phyloP scores from a whole-genome alignment of 202 grass and related monocot genomes.

The Carex arenaria region DNA sequence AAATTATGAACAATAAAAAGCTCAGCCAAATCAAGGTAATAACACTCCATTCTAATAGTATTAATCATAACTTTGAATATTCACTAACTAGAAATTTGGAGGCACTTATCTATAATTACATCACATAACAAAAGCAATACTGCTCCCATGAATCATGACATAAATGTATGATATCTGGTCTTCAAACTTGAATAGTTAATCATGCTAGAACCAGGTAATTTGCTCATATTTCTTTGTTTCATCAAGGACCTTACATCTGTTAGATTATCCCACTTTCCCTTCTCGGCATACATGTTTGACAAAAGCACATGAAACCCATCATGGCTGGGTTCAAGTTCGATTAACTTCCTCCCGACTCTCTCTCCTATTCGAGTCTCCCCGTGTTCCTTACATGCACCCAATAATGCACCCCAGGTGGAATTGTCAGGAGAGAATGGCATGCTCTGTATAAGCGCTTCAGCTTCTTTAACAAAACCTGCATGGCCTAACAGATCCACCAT shows the following conservation, averaged over 20 bases:
- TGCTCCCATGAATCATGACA: background rate
- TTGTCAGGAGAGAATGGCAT: constrained; percentile 81
- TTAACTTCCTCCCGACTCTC: constrained; percentile 62
- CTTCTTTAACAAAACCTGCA: constrained; percentile 78
- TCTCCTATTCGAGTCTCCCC: constrained; percentile 64
- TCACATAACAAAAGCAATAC: background rate
- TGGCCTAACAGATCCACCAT: constrained; percentile 90
- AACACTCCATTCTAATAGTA: background rate
- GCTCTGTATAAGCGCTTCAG: constrained; percentile 62
- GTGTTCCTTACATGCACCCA: constrained; percentile 82
- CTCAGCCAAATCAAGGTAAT: background rate
- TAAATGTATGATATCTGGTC: background rate
- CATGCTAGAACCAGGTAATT: constrained; percentile 54
- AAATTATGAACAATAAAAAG: background rate
- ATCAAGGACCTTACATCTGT: constrained; percentile 66
- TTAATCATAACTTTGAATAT: background rate
- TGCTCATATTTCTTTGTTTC: constrained; percentile 54
- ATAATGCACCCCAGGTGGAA: constrained; percentile 82
- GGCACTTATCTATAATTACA: background rate
- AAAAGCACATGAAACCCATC: constrained; percentile 83
- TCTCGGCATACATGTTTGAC: constrained; percentile 81
- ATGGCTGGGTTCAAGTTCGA: constrained; percentile 61
- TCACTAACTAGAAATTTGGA: background rate
- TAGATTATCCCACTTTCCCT: constrained; percentile 69
- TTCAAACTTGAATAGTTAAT: constrained; percentile 29